Evolutionary conservation across 1,284 basidiomycete genomes (phyloP), one percentile per base, ranked within the genome.

Genomic region (Serendipita sp.): DNA sequence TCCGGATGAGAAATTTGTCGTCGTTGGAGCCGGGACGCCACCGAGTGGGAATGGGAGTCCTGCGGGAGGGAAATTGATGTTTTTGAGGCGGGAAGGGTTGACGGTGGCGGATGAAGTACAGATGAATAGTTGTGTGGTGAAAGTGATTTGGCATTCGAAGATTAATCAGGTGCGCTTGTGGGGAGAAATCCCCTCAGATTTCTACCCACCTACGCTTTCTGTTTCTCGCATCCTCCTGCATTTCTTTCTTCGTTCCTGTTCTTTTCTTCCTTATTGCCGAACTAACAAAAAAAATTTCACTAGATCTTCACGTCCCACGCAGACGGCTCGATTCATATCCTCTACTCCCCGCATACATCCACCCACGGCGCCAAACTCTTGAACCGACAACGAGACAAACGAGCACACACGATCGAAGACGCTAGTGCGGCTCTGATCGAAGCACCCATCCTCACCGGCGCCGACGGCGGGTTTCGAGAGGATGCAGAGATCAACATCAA

Each of bases 81-180:
- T 95, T 69, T 71, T 96, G 73, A 76, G 76, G 61, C 83, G 83
- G 70, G 81, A 85, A 62, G 80, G 78, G 53, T 74, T 96, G 60
- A 82, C 84, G 66, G 78, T 85, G 50, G 85, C 77, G 65, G 85
- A 82, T 73, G 75, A 79, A 68, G 65, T 83, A 68, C 85, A 75
- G 71, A 84, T 82, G 74, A 87, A 79, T 60, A 78, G 84, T 32
- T 91, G 87, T 32, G 92, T 94, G 3, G 88, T 97, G 63, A 88
- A 85, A 68, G 88, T 96, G 1, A 75, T 82, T 34, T 97, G 93
- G 93, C 94, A 96, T 75, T 84, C 91, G n/a, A 90, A 91, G 73
- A 96, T 97, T 76, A 97, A 97, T 75, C 94, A 97, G 80, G 89
- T 88, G 67, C 67, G 83, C 1, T 22, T 17, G n/a, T n/a, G 42